Evolutionary conservation across 2,329 filamentous ascomycete species (phyloP).

Genomic region (Cladosporium sp.): DNA sequence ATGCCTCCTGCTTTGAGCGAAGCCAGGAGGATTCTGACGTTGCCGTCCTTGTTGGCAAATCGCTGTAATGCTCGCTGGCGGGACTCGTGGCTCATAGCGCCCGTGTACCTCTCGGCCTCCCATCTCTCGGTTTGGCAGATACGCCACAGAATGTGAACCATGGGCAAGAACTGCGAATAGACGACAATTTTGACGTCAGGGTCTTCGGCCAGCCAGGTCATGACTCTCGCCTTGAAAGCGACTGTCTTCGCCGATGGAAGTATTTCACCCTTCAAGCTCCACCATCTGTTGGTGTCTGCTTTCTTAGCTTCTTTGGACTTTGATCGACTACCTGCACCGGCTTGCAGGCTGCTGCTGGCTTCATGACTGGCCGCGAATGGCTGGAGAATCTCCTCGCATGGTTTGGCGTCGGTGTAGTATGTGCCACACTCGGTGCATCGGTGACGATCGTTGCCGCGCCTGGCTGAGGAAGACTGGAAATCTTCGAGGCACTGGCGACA

Average conservation of each 20-base stretch:
- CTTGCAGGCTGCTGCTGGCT: not conserved
- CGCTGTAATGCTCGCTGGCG: slow-evolving; percentile 43
- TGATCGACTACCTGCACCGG: not conserved
- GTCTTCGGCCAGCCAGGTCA: slow-evolving; percentile 43
- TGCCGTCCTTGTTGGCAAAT: slow-evolving; percentile 39
- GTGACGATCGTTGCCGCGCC: slow-evolving; percentile 19
- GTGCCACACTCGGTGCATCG: slow-evolving; percentile 35
- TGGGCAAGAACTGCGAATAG: slow-evolving; percentile 55
- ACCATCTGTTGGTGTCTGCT: slow-evolving; percentile 34
- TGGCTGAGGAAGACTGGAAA: slow-evolving; percentile 27
- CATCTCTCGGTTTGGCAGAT: slow-evolving; percentile 50
- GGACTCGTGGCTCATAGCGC: slow-evolving; percentile 41
- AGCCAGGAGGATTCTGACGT: slow-evolving; percentile 51
- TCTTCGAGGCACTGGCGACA: slow-evolving; percentile 46
- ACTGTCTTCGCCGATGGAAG: slow-evolving; percentile 43
- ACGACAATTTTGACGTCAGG: slow-evolving; percentile 52
- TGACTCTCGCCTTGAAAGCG: slow-evolving; percentile 41
- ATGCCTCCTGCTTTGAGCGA: slow-evolving; percentile 54
- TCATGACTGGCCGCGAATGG: not conserved
- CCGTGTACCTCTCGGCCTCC: slow-evolving; percentile 46
- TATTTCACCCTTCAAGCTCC: slow-evolving; percentile 33
- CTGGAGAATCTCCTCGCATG: slow-evolving; percentile 14
- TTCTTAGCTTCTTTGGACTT: slow-evolving; percentile 13
- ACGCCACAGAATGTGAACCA: slow-evolving; percentile 47
- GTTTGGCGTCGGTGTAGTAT: slow-evolving; percentile 20